Conservation (phyloP, 139 green algal species). For the Chlamydomonas schloesseri region DNA sequence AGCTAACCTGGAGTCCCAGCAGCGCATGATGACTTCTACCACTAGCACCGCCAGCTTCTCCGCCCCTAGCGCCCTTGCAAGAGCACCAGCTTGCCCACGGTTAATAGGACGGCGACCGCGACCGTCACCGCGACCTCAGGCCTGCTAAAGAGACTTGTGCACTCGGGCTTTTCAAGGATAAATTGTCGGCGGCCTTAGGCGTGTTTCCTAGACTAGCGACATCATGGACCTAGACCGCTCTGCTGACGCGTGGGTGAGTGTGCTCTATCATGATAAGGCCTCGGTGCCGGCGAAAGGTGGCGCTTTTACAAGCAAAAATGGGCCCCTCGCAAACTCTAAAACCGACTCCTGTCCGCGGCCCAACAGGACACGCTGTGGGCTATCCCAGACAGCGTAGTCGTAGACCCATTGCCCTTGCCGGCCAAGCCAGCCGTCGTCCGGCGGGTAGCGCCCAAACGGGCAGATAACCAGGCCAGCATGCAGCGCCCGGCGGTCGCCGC, state of each 20-base stretch:
- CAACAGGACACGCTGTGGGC: slow-evolving; percentile 12
- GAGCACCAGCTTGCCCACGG: neutral
- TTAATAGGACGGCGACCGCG: slow-evolving; percentile 18
- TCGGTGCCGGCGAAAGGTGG: neutral
- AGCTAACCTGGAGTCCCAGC: neutral
- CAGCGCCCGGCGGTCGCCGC: too few species aligned
- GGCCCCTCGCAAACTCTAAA: too few species aligned
- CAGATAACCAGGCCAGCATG: too few species aligned
- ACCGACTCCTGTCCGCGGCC: neutral
- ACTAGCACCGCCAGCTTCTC: neutral
- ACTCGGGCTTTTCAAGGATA: neutral
- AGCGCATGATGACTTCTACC: neutral
- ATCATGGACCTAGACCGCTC: neutral
- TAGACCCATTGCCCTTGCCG: neutral
- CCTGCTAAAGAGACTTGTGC: neutral
- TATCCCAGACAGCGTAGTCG: neutral
- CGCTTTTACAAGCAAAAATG: too few species aligned
- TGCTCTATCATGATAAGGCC: neutral
- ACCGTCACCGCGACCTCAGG: slow-evolving; percentile 21
- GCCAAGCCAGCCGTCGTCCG: neutral
- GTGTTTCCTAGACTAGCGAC: neutral
- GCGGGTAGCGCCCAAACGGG: neutral
- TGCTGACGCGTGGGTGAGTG: slow-evolving; percentile 21
- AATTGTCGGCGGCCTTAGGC: neutral
- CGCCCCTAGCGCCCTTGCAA: neutral